A percentile compares a stretch with the other conserved stretches of the same genome.
These are phyloP conservation scores for Plasmodium relictum DNA, from an alignment of 169 alveolate genomes.

Conservation along the genomic window DNA sequence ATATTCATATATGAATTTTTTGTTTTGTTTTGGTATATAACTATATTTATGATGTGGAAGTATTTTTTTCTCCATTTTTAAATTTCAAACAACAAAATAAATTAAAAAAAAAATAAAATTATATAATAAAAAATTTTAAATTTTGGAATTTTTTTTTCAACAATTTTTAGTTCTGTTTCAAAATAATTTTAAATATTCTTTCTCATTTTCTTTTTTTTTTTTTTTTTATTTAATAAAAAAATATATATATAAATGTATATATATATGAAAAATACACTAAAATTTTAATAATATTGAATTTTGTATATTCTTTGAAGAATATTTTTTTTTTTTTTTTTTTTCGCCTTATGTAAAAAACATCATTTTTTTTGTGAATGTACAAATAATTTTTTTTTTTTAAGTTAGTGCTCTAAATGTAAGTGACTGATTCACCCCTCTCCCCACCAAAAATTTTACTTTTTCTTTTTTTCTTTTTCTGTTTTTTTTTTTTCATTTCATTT, in stretches of 20 bases:
- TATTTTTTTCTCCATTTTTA: slow-evolving; percentile 41
- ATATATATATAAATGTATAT: no score
- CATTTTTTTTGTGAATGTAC: no score
- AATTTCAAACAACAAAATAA: not conserved
- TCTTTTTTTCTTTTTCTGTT: no score
- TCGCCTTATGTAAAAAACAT: no score
- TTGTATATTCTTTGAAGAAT: no score
- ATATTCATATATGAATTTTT: slow-evolving; percentile 83
- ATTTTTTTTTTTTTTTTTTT: no score
- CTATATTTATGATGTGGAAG: slow-evolving; percentile 82
- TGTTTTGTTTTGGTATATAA: slow-evolving; percentile 87
- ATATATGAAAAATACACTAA: no score
- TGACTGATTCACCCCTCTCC: slow-evolving; percentile 32
- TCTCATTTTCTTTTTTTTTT: no score
- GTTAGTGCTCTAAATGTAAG: not conserved
- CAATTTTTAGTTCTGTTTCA: no score
- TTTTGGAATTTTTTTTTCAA: not conserved
- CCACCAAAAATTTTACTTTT: slow-evolving; percentile 17
- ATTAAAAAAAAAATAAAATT: slow-evolving; percentile 1
- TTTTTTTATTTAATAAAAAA: no score
- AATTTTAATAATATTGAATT: no score
- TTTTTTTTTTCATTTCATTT: not conserved
- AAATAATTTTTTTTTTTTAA: not conserved
- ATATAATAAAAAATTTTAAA: not conserved
- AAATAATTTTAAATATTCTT: no score